Base-by-base conservation (phyloP, 768 basidiomycete genomes). In the Serendipita indica region DNA sequence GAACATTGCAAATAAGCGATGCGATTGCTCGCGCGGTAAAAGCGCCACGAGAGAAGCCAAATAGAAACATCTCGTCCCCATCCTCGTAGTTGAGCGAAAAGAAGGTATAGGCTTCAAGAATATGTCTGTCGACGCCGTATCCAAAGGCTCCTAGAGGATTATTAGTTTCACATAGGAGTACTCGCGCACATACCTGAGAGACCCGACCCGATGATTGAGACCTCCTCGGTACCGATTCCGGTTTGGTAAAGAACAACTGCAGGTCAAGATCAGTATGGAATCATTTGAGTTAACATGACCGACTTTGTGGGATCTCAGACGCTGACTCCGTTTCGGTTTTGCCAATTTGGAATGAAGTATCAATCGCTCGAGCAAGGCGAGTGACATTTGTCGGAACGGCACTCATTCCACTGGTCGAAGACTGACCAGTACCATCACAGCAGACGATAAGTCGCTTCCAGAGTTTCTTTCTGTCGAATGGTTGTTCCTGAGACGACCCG, bases 21-120 rank as follows among this genome's bases (percentile, higher is more conserved):
- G 61, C 25, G 22, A 65, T 33, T 2, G 63, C 60, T 22, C 65
- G 60, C 5, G 46, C 58, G 35, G 60, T 57, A 57, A 64, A 65
- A 1, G 61, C 65, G 1, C 65, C 63, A 13, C 63, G 59, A 2
- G 63, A 64, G 45, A 64, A 64, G 3, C 63, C 62, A 30, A 63
- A 61, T 34, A 64, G 60, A 7, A 49, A 41, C 22, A 65, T 58
- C 57, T 64, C 34, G n/a, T 33, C 33, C 7, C 52, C 63, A 2
- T 37, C 25, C 2, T 59, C 46, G 27, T 57, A 64, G 39, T 65
- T 65, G 28, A 58, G 35, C 5, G 60, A 49, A 18, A 65, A 28
- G 43, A 61, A 65, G 16, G 49, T 54, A 39, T 64, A 64, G 4
- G 46, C 60, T 37, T 63, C 61, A 3, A 63, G 37, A 13, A 62